Evolutionary conservation across 139 green algal genomes (phyloP).

Genomic region (Chlamydomonas sp.): DNA sequence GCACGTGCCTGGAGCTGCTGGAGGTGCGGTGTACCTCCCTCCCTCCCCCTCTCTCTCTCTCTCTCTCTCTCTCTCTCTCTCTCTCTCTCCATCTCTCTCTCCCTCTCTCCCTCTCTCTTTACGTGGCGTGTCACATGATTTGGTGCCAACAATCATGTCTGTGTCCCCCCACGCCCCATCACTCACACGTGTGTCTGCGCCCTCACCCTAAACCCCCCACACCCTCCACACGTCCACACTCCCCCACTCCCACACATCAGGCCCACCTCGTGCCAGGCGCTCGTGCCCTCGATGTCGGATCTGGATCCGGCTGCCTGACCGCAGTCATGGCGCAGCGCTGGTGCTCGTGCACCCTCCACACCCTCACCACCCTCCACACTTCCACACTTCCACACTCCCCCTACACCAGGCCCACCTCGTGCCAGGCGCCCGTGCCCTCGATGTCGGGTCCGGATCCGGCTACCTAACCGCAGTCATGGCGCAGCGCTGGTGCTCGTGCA

Average conservation of each 20-base stretch:
- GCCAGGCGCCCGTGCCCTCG: constrained; percentile 55
- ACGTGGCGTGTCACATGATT: too few relatives aligned
- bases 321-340: constrained; percentile 57
- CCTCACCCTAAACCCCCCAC: constrained; percentile 71
- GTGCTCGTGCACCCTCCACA: too few relatives aligned
- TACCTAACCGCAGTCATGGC: constrained; percentile 66
- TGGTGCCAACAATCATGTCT: too few relatives aligned
- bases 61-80: too few relatives aligned
- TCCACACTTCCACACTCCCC: constrained; percentile 75
- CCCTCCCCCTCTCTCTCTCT: too few relatives aligned
- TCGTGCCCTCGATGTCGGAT: constrained; percentile 70
- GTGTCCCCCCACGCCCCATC: too few relatives aligned
- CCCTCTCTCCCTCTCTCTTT: too few relatives aligned
- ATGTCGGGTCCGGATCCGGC: constrained; percentile 66
- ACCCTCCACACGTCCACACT: constrained; percentile 87
- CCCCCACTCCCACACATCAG: constrained; percentile 60
- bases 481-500: too few relatives aligned
- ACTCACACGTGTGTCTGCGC: too few relatives aligned
- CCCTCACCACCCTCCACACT: constrained; percentile 81
- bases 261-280: constrained; percentile 50
- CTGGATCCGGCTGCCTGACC: constrained; percentile 60
- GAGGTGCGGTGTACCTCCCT: too few relatives aligned
- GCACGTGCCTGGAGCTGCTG: too few relatives aligned
- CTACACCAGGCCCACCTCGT: constrained; percentile 51
- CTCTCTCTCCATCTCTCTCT: too few relatives aligned